Conservation (phyloP, 768 basidiomycete species). For the Kwoniella mangroviensis region DNA sequence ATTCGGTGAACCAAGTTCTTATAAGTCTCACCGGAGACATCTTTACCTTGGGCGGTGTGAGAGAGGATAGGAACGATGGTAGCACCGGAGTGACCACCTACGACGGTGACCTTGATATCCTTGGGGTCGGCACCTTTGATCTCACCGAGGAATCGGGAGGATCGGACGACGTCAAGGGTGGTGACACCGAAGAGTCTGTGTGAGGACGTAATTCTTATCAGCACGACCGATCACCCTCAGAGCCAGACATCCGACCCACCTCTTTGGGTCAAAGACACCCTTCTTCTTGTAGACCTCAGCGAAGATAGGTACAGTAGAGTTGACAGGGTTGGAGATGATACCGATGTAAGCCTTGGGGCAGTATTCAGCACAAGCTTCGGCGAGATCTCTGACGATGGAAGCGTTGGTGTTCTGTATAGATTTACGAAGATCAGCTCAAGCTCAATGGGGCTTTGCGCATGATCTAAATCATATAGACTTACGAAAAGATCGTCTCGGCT, state of each 20-base stretch:
- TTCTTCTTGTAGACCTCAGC: constrained; percentile 93
- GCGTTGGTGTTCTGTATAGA: constrained; percentile 79
- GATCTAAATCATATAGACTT: constrained; percentile 27
- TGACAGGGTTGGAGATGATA: constrained; percentile 99
- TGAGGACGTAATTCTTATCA: too few relatives aligned
- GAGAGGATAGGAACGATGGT: constrained; percentile 97
- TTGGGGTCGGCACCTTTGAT: constrained; percentile 63
- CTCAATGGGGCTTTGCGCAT: neutral
- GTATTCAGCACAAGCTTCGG: constrained; percentile 79
- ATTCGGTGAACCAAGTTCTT: constrained; percentile 84
- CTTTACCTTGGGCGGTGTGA: constrained; percentile 73
- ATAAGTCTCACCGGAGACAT: constrained; percentile 67
- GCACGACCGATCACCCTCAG: too few relatives aligned
- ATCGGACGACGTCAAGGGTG: constrained; percentile 94
- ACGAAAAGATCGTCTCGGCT: constrained; percentile 65
- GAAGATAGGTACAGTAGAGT: constrained; percentile 97
- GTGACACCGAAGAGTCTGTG: constrained; percentile 98
- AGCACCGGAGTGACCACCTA: constrained; percentile 95
- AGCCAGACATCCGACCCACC: constrained; percentile 63
- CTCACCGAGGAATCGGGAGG: constrained; percentile 93
- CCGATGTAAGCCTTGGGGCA: constrained; percentile 90
- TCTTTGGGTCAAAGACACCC: constrained; percentile 87
- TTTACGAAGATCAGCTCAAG: neutral
- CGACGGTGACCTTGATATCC: constrained; percentile 74
- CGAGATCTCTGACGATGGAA: constrained; percentile 91